phyloP scores from a whole-genome alignment of 1,284 basidiomycete genomes.

The Heterobasidion parviporum region DNA sequence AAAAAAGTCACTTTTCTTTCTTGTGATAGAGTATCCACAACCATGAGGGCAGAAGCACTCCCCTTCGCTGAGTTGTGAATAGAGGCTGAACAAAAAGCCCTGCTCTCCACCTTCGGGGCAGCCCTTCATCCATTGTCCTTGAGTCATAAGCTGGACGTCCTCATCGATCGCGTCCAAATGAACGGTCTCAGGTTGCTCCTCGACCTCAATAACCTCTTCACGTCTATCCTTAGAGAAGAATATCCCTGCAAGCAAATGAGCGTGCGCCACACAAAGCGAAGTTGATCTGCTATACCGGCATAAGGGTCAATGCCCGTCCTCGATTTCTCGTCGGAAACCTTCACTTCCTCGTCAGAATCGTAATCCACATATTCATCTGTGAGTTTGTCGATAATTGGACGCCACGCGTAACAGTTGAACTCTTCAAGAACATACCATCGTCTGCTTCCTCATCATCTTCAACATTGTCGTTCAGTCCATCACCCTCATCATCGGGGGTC shows the following conservation, averaged over 20 bases:
- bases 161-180: conserved; percentile 36
- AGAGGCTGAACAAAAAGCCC: conserved; percentile 78
- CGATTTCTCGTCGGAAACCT: conserved; percentile 27
- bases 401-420: background rate
- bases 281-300: conserved; percentile 41
- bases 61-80: conserved; percentile 61
- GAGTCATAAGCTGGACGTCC: conserved; percentile 63
- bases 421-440: conserved; percentile 4
- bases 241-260: conserved; percentile 43
- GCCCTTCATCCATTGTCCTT: conserved; percentile 94
- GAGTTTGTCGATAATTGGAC: conserved; percentile 1
- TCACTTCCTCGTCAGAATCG: conserved; percentile 63
- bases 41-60: conserved; percentile 62
- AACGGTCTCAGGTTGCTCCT: conserved; percentile 63
- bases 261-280: background rate
- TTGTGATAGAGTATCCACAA: conserved; percentile 52
- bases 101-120: conserved; percentile 91
- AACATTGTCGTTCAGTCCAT: conserved; percentile 21
- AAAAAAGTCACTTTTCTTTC: conserved; percentile 75
- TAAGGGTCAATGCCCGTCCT: conserved; percentile 70
- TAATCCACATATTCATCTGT: conserved; percentile 62
- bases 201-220: conserved; percentile 80
- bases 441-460: conserved; percentile 39
- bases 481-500: conserved; percentile 54
- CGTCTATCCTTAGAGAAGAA: conserved; percentile 89